Base-by-base conservation (phyloP, 805 yeast genomes). In the Scheffersomyces stipitis region DNA sequence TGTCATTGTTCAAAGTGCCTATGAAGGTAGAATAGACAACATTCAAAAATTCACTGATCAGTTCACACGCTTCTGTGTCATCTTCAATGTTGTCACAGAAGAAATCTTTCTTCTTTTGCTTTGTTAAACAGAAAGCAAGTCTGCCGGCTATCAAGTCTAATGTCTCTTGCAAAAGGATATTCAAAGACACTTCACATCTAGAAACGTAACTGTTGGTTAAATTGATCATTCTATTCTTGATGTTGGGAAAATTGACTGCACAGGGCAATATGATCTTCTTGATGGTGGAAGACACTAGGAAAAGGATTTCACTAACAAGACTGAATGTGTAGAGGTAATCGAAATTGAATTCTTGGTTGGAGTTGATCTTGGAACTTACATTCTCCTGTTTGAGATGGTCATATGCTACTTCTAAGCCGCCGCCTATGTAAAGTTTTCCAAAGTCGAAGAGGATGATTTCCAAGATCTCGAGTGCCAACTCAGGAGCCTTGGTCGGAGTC, bases 81-180 rank as follows among this genome's bases (percentile, higher is more conserved):
- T 82, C 81, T 38, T 76, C 76, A 44, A 62, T 64, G 15, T 49
- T 56, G 23, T 56, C 79, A 56, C 58, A 68, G 24, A 58, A 46
- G 52, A 80, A 86, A 54, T 91, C 97, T 44, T 80, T 84, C 54
- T 77, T 78, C 58, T 81, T 81, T 54, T 90, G 96, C 46, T 77
- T 78, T 16, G 81, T 65, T 15, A 82, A 64, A 14, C 63, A 55
- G 31, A 45, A 51, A 5, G 64, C 52, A 28, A 86, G 68, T 41
- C 80, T 73, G 16, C 66, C 66, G 9, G 76, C 66, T n/a, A 76
- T 67, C 28, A 81, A 49, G 5, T 72, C 76, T 12, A 81, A 58
- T 0, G 84, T 67, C 30, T 80, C 86, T 36, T 71, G 76, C 15
- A 87, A 54, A 4, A 88, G 75, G 6, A 78, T 60, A 52, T 84